Conservation (phyloP, 2,329 filamentous ascomycete species). For the Shiraia bambusicola region DNA sequence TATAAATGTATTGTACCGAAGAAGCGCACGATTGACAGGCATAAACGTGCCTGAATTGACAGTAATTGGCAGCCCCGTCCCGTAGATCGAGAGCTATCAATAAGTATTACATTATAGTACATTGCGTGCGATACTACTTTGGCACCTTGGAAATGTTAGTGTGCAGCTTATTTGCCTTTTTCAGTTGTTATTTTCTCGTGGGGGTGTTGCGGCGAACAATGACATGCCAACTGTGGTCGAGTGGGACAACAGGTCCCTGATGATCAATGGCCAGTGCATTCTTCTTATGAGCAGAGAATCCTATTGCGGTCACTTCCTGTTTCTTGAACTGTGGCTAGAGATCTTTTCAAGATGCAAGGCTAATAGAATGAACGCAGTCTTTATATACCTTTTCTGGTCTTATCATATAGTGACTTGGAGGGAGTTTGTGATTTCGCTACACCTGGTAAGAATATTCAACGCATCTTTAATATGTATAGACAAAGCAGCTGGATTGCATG, state of each 20-base stretch:
- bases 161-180: constrained; percentile 15
- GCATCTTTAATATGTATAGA: constrained; percentile 53
- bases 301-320: constrained; percentile 56
- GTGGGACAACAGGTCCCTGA: constrained; percentile 57
- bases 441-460: constrained; percentile 54
- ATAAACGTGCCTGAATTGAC: too few relatives aligned
- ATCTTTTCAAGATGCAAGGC: constrained; percentile 58
- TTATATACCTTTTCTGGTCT: constrained; percentile 55
- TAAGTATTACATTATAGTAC: too few relatives aligned
- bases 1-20: too few relatives aligned
- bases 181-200: constrained; percentile 10
- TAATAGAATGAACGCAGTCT: constrained; percentile 56
- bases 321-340: constrained; percentile 57
- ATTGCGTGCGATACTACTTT: too few relatives aligned
- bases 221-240: constrained; percentile 44
- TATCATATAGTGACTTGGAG: constrained; percentile 51
- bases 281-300: constrained; percentile 56
- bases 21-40: too few relatives aligned
- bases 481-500: constrained; percentile 55
- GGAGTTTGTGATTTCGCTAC: constrained; percentile 54
- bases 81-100: too few relatives aligned
- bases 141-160: too few relatives aligned
- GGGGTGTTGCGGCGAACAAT: constrained; percentile 26
- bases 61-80: too few relatives aligned
- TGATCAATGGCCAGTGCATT: constrained; percentile 52